These are phyloP conservation scores for Nephromyces sp. DNA, from an alignment of 169 alveolate genomes.

Conservation along the genomic window DNA sequence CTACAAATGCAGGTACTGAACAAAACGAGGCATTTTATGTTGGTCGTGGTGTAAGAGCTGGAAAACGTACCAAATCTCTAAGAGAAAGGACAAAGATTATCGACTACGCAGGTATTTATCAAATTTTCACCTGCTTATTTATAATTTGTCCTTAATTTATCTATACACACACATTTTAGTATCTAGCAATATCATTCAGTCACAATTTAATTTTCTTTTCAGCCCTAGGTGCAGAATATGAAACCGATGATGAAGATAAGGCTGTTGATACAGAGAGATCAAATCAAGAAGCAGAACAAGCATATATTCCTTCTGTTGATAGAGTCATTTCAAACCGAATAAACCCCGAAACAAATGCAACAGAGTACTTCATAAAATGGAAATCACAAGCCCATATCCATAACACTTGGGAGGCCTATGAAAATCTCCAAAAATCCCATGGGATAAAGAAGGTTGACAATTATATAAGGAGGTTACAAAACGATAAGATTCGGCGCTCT, in stretches of 20 bases:
- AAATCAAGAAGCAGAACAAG: background rate
- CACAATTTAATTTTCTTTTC: background rate
- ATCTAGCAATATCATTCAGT: background rate
- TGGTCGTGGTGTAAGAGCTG: background rate
- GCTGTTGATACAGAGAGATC: background rate
- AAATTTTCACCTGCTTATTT: no score
- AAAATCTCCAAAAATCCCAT: slow-evolving; percentile 46
- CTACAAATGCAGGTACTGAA: no score
- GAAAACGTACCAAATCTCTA: background rate
- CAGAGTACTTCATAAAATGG: slow-evolving; percentile 72
- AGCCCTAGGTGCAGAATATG: background rate
- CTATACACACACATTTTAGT: no score
- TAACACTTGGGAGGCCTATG: slow-evolving; percentile 75
- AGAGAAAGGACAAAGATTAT: background rate
- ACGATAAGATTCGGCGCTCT: slow-evolving; percentile 50
- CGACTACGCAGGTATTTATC: background rate
- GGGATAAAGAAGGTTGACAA: slow-evolving; percentile 74
- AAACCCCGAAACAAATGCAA: background rate
- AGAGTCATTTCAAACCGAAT: background rate
- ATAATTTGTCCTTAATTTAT: no score
- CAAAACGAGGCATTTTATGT: background rate
- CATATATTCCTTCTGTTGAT: background rate
- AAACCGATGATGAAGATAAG: background rate
- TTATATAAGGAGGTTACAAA: slow-evolving; percentile 59
- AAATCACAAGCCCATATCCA: slow-evolving; percentile 75